Percentiles rank a stretch among this genome's conserved stretches.
Evolutionary conservation across 1,284 basidiomycete genomes (phyloP).

Genomic region (Microbotryum violaceum): DNA sequence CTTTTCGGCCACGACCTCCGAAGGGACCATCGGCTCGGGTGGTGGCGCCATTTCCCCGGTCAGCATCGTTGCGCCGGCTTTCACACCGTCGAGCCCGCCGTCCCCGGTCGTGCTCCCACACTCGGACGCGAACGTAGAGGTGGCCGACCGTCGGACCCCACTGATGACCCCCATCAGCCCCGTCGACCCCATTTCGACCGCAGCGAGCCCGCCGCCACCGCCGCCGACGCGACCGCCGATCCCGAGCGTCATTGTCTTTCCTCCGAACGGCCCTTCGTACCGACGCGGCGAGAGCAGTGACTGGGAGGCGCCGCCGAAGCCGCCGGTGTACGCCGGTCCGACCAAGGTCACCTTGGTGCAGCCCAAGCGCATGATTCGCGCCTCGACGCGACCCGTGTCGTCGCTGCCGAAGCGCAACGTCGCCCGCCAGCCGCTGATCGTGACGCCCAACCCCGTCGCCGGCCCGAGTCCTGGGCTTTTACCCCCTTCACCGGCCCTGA

Average conservation of each 20-base stretch:
- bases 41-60: not conserved
- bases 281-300: not conserved
- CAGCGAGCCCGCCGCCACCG: no score
- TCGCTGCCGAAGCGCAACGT: conserved; percentile 1
- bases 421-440: not conserved
- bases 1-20: not conserved
- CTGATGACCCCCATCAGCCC: no score
- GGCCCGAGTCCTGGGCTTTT: not conserved
- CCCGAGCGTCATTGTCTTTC: not conserved
- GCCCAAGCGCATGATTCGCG: conserved; percentile 19
- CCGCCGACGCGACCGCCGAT: not conserved
- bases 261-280: not conserved
- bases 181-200: no score
- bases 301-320: not conserved
- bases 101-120: no score
- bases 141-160: no score
- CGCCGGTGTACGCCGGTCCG: conserved; percentile 1
- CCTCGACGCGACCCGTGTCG: conserved; percentile 17
- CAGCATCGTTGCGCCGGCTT: conserved; percentile 7
- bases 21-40: not conserved
- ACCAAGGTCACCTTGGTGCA: conserved; percentile 21
- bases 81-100: not conserved
- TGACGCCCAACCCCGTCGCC: conserved; percentile 2
- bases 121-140: no score
- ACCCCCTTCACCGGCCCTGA: not conserved